Evolutionary conservation across 441 rosid genomes (phyloP).

Genomic region (Eruca vesicaria): DNA sequence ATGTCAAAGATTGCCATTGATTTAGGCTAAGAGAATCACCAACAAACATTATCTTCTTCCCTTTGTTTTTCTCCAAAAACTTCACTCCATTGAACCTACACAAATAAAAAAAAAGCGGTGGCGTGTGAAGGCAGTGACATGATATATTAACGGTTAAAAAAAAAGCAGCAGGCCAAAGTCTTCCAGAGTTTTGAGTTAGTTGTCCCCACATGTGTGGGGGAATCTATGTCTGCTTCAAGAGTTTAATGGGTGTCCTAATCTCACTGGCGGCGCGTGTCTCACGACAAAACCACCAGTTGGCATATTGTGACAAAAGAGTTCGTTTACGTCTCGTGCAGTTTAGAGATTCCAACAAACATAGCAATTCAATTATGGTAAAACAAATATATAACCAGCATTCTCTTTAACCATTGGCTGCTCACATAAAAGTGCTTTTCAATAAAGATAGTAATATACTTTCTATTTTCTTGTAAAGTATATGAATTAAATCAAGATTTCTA

Average conservation of each 20-base stretch:
- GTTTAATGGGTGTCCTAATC: conserved; percentile 20
- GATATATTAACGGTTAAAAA: neutral
- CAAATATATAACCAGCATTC: neutral
- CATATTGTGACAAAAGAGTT: conserved; percentile 11
- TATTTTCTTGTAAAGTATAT: neutral
- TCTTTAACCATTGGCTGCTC: conserved; percentile 19
- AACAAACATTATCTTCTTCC: conserved; percentile 76
- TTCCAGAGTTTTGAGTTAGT: neutral
- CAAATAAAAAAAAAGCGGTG: neutral
- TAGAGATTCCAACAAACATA: conserved; percentile 22
- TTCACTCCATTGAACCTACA: conserved; percentile 58
- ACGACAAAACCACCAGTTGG: conserved; percentile 12
- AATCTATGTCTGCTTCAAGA: neutral
- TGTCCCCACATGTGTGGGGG: conserved; percentile 22
- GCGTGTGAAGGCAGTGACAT: conserved; percentile 1
- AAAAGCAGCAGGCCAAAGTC: conserved; percentile 2
- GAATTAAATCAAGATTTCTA: conserved; percentile 1
- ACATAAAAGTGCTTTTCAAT: conserved; percentile 17
- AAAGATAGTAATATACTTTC: neutral
- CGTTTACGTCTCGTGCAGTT: conserved; percentile 14
- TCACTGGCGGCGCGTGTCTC: conserved; percentile 25
- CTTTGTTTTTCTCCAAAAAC: conserved; percentile 53
- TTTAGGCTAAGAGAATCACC: conserved; percentile 85
- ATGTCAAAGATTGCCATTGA: conserved; percentile 76
- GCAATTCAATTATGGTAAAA: conserved; percentile 11